Conservation (phyloP, 192 early-diverging fungal genomes). For the Podila verticillata region DNA sequence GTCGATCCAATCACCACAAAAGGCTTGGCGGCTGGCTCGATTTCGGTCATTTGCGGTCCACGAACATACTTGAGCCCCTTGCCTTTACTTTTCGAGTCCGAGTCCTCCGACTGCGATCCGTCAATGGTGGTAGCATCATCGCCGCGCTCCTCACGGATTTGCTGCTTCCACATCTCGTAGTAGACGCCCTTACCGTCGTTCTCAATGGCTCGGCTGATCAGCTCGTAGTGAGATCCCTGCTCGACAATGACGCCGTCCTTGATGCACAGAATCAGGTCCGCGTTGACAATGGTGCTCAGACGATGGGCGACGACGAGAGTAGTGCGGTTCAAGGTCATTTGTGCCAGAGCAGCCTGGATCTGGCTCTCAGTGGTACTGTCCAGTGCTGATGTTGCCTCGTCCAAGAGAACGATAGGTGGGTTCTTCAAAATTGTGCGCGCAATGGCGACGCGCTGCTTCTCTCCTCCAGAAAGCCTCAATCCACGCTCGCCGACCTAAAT, state of each 20-base stretch:
- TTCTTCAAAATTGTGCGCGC: conserved; percentile 83
- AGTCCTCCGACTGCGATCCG: conserved; percentile 19
- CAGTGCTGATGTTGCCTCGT: conserved; percentile 88
- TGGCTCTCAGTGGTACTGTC: conserved; percentile 73
- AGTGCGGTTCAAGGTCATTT: conserved; percentile 84
- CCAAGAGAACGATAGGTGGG: conserved; percentile 74
- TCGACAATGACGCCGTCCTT: conserved; percentile 85
- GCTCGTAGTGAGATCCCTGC: conserved; percentile 82
- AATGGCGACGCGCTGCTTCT: conserved; percentile 92
- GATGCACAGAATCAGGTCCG: conserved; percentile 86
- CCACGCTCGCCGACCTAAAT: conserved; percentile 71
- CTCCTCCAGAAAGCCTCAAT: conserved; percentile 87
- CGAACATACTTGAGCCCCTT: conserved; percentile 24
- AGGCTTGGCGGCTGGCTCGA: neutral
- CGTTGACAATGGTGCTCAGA: conserved; percentile 84
- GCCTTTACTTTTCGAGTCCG: conserved; percentile 14
- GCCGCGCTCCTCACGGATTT: conserved; percentile 70
- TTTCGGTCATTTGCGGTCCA: neutral
- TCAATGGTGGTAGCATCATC: conserved; percentile 28
- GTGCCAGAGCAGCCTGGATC: conserved; percentile 84
- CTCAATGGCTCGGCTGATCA: conserved; percentile 61
- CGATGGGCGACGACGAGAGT: conserved; percentile 91
- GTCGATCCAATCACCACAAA: neutral
- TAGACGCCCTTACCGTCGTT: conserved; percentile 70
- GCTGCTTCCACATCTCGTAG: conserved; percentile 93